Evolutionary conservation across 1,139 yeast species (phyloP), one percentile per base, ranked within the genome.

Genomic region (Starmera stellimalicola): DNA sequence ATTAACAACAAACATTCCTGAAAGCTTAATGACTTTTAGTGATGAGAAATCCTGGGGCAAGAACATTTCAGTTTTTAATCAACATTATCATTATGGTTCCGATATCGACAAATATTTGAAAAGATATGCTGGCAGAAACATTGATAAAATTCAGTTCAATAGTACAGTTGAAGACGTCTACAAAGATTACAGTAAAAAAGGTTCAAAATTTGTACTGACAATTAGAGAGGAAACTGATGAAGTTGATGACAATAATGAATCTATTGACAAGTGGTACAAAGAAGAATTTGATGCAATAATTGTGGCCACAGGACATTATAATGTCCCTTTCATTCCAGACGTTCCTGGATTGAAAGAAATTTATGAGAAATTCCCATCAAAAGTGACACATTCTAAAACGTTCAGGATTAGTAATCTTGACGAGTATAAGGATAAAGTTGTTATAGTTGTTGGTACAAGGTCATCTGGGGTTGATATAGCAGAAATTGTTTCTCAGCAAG

Each of bases 261-360:
- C 37, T 3, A 24, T 41, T 9, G 60, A 54, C 33, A 31, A 37
- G 22, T 68, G 66, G 72, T 65, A 52, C 42, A 52, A 49, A 25
- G 59, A 61, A 27, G 51, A 50, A 15, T 73, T 62, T 42, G 78
- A 73, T 46, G 68, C 68, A 9, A 63, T 72, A 7, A 66, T 73
- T 7, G 52, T 72, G 12, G 70, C 77, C 2, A 65, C 65, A 30
- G 80, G 81, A 11, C 77, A 73, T 40, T 74, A 70, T 46, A 65
- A 68, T 17, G 63, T 64, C 10, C 78, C 79, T 2, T 58, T 50
- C 37, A 56, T 70, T 26, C 80, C 80, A 3, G 47, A 50, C 14
- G 58, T 68, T 9, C 52, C 60, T 2, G 76, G 75, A 0, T 48
- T 68, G 32, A 52, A 58, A 5, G 59, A 57, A 27, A 65, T 58